Percentiles rank a stretch among this genome's conserved stretches.
Conservation (phyloP, 768 basidiomycete species). For the Cystobasidiopsis lactophilus region DNA sequence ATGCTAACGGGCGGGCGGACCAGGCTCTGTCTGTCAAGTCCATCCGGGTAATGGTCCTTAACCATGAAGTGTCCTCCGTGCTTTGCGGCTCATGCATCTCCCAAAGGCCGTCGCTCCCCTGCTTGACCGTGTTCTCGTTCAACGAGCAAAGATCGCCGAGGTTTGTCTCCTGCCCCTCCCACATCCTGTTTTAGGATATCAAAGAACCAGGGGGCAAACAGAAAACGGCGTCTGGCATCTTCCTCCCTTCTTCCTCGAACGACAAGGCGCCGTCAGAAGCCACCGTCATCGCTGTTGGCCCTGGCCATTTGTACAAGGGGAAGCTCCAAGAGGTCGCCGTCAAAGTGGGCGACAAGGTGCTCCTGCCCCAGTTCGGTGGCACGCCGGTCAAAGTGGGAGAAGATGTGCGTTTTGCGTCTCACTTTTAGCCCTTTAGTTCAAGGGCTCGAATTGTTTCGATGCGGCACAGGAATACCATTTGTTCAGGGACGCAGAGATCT, state of each 20-base stretch:
- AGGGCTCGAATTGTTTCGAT: neutral
- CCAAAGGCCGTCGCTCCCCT: constrained; percentile 49
- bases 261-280: constrained; percentile 78
- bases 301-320: constrained; percentile 81
- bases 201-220: constrained; percentile 21
- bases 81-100: neutral
- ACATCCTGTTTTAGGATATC: neutral
- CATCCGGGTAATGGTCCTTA: constrained; percentile 35
- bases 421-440: neutral
- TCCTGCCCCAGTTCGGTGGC: constrained; percentile 92
- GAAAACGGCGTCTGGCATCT: constrained; percentile 97
- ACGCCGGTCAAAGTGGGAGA: constrained; percentile 90
- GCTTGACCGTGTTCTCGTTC: constrained; percentile 87
- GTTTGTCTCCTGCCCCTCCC: constrained; percentile 31
- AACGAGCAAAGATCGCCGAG: constrained; percentile 88
- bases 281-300: constrained; percentile 84
- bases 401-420: constrained; percentile 37
- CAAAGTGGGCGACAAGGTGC: constrained; percentile 70
- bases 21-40: constrained; percentile 40
- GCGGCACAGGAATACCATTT: constrained; percentile 65
- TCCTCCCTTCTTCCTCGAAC: constrained; percentile 78
- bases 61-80: neutral
- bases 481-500: constrained; percentile 83
- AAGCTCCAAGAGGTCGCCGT: constrained; percentile 49
- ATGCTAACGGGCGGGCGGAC: neutral